These are phyloP conservation scores for Besnoitia besnoiti DNA, from an alignment of 169 alveolate species.

Conservation along the genomic window DNA sequence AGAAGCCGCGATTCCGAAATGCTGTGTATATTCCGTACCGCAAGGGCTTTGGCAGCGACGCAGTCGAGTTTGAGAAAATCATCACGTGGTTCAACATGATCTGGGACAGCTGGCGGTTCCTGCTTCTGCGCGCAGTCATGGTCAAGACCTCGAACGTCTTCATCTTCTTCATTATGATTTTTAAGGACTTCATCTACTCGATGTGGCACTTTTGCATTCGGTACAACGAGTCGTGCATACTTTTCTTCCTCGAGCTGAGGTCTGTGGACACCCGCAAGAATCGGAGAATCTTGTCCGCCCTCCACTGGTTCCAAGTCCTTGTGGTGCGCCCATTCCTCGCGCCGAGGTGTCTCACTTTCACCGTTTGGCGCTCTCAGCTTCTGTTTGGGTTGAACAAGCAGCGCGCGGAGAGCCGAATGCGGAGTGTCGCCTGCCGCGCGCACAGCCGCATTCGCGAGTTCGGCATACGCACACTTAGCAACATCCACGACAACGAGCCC, in stretches of 20 bases:
- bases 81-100: conserved; percentile 52
- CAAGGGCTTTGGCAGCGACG: conserved; percentile 59
- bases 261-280: conserved; percentile 1
- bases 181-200: conserved; percentile 59
- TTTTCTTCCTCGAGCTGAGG: conserved; percentile 9
- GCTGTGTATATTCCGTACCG: not conserved
- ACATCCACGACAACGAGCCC: conserved; percentile 16
- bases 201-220: conserved; percentile 58
- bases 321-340: conserved; percentile 57
- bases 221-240: conserved; percentile 3
- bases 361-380: conserved; percentile 59
- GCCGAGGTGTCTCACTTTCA: conserved; percentile 38
- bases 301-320: conserved; percentile 36
- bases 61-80: conserved; percentile 62
- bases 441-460: not conserved
- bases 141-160: conserved; percentile 59
- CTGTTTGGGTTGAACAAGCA: conserved; percentile 63
- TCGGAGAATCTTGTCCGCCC: not conserved
- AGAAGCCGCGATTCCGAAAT: not conserved
- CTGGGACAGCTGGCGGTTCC: conserved; percentile 66
- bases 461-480: not conserved
- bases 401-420: conserved; percentile 40
- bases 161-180: conserved; percentile 61
- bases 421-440: not conserved
- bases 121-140: conserved; percentile 59